Base-by-base conservation (phyloP, 2,329 filamentous ascomycete species). In the Cytospora schulzeri region DNA sequence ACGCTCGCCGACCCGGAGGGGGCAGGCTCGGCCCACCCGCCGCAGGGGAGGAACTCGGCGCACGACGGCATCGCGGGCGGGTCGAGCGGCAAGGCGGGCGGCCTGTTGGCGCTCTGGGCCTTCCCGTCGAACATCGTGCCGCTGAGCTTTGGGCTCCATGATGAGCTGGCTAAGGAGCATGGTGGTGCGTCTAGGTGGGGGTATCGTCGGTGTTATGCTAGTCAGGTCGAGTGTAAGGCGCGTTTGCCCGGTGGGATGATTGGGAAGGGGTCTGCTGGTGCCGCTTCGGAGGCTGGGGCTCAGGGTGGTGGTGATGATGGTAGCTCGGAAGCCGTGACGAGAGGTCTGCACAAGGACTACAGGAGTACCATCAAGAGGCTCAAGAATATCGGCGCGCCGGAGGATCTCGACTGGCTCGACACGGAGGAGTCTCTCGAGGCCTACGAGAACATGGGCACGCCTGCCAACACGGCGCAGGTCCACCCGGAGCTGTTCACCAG, bases 401-500 rank as follows among this genome's bases (percentile, higher is more conserved):
- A 83, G 48, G 89, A 91, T 68, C 76, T 93, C 28, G 88, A 92
- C 72, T 93, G 91, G 91, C 76, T 93, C 15, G 83, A 85, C 66
- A 65, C 59, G 74, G 82, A 11, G 80, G 86, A 41, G 73, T 80
- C 38, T 70, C 89, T 65, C 75, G 76, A 51, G 48, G 70, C 68
- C 1, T 76, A 76, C 63, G 72, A 76, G 8, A 68, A 63, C n/a
- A 75, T 76, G 68, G 74, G 73, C 19, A 87, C 88, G 0, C 79
- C 79, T 1, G 71, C 75, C 7, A 85, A 88, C 60, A 93, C 91
- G 1, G 90, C 91, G 0, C 91, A 93, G 75, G 90, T 93, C 1
- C 91, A 93, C 71, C 91, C 91, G 0, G 91, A 87, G 70, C 84
- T 88, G 8, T 93, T 93, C 73, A 93, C 91, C 0, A 90, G 86